Conservation (phyloP, 371 early-diverging fungal species). For the Actinomortierella ambigua region DNA sequence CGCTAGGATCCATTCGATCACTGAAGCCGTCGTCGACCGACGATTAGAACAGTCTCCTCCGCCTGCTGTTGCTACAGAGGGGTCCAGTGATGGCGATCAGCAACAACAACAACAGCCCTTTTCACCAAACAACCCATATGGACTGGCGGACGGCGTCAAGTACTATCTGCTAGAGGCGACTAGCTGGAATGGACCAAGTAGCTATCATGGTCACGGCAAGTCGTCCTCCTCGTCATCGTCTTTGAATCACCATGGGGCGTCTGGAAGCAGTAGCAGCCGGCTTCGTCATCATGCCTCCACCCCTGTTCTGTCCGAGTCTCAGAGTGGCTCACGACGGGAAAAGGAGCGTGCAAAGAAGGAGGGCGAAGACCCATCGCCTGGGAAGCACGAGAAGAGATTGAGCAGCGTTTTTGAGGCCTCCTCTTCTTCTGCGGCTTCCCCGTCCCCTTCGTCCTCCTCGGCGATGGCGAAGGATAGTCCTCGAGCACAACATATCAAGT, state of each 20-base stretch:
- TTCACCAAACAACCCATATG: slow-evolving; percentile 65
- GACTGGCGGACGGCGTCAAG: slow-evolving; percentile 61
- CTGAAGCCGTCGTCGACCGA: slow-evolving; percentile 54
- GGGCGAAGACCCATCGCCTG: too few species aligned
- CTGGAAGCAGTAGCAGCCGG: slow-evolving; percentile 19
- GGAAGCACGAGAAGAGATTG: too few species aligned
- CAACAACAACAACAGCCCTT: too few species aligned
- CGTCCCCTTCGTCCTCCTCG: background rate
- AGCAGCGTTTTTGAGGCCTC: too few species aligned
- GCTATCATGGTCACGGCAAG: slow-evolving; percentile 28
- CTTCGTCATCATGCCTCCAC: slow-evolving; percentile 42
- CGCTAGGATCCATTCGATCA: slow-evolving; percentile 65
- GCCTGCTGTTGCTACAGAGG: background rate
- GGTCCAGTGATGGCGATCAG: background rate
- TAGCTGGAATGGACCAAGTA: slow-evolving; percentile 46
- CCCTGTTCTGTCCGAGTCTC: slow-evolving; percentile 16
- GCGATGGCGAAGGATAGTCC: too few species aligned
- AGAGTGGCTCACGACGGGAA: slow-evolving; percentile 23
- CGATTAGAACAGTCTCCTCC: slow-evolving; percentile 21
- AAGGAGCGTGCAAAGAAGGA: background rate
- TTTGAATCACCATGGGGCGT: slow-evolving; percentile 20
- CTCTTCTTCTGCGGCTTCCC: too few species aligned
- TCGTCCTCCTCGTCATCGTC: slow-evolving; percentile 32
- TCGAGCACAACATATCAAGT: too few species aligned
- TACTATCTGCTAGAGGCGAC: slow-evolving; percentile 67